Evolutionary conservation across 2,329 filamentous ascomycete genomes (phyloP).

Genomic region (Bipolaris bicolor): DNA sequence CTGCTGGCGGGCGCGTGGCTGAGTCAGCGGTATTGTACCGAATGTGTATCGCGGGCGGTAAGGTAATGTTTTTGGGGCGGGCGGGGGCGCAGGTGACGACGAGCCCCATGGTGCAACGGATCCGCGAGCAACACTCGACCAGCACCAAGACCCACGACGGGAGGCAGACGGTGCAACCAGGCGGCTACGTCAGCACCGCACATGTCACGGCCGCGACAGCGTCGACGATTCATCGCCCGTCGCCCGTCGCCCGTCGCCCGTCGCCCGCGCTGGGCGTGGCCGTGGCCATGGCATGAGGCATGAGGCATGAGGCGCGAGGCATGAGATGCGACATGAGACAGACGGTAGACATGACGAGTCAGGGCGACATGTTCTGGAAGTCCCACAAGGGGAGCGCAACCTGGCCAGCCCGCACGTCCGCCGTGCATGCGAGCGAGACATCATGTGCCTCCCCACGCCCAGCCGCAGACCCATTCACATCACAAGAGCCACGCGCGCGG

Average conservation of each 20-base stretch:
- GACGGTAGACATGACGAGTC: slow-evolving; percentile 34
- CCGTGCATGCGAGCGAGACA: slow-evolving; percentile 15
- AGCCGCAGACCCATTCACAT: slow-evolving; percentile 30
- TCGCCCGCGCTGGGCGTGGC: background rate
- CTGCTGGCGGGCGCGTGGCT: slow-evolving; percentile 24
- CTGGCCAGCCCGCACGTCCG: slow-evolving; percentile 30
- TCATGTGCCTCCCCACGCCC: slow-evolving; percentile 46
- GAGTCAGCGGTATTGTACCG: slow-evolving; percentile 36
- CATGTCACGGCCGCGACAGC: slow-evolving; percentile 6
- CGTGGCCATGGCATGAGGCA: background rate
- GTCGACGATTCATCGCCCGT: slow-evolving; percentile 7
- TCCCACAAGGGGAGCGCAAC: slow-evolving; percentile 19
- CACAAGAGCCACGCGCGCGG: slow-evolving; percentile 29
- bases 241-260: too few species aligned
- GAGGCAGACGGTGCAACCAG: slow-evolving; percentile 3
- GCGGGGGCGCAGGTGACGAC: slow-evolving; percentile 28
- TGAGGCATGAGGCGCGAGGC: background rate
- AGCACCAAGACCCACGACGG: background rate
- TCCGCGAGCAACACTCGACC: slow-evolving; percentile 8
- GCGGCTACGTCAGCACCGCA: slow-evolving; percentile 1
- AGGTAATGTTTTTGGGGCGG: slow-evolving; percentile 17
- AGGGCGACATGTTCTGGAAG: slow-evolving; percentile 45
- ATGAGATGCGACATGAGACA: slow-evolving; percentile 13
- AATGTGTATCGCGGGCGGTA: background rate
- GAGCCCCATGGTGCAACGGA: slow-evolving; percentile 15